phyloP scores from a whole-genome alignment of 345 rosid genomes.

The Aethionema arabicum region DNA sequence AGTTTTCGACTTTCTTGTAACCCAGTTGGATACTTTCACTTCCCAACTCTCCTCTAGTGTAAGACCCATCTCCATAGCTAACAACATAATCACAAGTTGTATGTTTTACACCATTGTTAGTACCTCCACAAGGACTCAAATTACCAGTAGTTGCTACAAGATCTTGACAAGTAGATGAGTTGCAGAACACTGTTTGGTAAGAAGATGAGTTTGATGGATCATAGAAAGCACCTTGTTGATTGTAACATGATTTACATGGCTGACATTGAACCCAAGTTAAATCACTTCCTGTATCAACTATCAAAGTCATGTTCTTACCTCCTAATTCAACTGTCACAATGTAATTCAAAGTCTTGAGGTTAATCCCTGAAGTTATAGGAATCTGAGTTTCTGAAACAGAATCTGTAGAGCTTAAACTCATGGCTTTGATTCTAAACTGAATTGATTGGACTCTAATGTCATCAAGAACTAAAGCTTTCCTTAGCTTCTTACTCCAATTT shows the following conservation, averaged over 20 bases:
- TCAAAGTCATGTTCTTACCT: constrained; percentile 55
- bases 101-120: constrained; percentile 26
- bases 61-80: constrained; percentile 88
- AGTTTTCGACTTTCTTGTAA: constrained; percentile 36
- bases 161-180: constrained; percentile 66
- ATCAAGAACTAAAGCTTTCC: constrained; percentile 55
- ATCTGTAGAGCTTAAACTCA: constrained; percentile 27
- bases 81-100: constrained; percentile 61
- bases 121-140: constrained; percentile 48
- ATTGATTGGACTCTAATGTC: constrained; percentile 49
- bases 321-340: constrained; percentile 63
- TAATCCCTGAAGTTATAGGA: constrained; percentile 66
- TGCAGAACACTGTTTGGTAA: constrained; percentile 54
- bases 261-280: constrained; percentile 94
- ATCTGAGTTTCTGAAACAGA: constrained; percentile 38
- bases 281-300: constrained; percentile 93
- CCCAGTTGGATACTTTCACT: constrained; percentile 56
- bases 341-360: constrained; percentile 69
- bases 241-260: constrained; percentile 73
- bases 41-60: constrained; percentile 72
- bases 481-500: constrained; percentile 60
- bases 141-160: constrained; percentile 53
- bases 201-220: constrained; percentile 64
- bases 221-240: constrained; percentile 71
- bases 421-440: constrained; percentile 49